Percentiles rank a stretch among this genome's conserved stretches.
These are phyloP conservation scores for Kockovaella imperatae DNA, from an alignment of 768 basidiomycete genomes.

Conservation along the genomic window DNA sequence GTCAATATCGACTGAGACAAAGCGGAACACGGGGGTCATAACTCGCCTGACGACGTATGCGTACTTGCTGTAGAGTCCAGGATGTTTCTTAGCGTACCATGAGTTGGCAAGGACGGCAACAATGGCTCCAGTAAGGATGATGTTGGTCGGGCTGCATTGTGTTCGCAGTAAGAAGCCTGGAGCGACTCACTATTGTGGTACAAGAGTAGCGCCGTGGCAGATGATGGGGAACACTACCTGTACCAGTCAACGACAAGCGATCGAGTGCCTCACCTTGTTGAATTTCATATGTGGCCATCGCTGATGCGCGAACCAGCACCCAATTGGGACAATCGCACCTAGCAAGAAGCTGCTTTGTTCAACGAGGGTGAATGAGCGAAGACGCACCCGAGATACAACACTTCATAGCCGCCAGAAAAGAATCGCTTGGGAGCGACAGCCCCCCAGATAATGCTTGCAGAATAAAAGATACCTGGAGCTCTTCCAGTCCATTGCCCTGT, in stretches of 20 bases:
- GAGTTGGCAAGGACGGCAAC: conserved; percentile 34
- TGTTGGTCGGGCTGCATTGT: conserved; percentile 35
- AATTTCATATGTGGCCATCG: conserved; percentile 35
- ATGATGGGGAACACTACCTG: conserved; percentile 43
- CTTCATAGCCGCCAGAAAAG: conserved; percentile 41
- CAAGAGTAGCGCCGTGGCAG: conserved; percentile 39
- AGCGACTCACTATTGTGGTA: conserved; percentile 41
- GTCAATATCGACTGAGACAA: background rate
- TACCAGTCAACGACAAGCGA: background rate
- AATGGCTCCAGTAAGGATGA: conserved; percentile 35
- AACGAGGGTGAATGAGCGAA: background rate
- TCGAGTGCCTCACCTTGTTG: conserved; percentile 27
- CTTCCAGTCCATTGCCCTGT: conserved; percentile 45
- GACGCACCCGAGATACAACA: conserved; percentile 25
- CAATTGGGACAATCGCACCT: conserved; percentile 36
- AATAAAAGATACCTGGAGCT: conserved; percentile 42
- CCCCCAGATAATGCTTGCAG: conserved; percentile 43
- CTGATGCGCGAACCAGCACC: conserved; percentile 36
- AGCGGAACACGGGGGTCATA: background rate
- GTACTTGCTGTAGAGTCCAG: conserved; percentile 29
- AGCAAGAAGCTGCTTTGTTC: conserved; percentile 28
- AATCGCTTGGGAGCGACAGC: conserved; percentile 40
- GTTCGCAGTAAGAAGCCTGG: background rate
- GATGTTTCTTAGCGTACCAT: conserved; percentile 30
- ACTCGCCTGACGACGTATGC: conserved; percentile 37